Base-by-base conservation (phyloP, 2,329 filamentous ascomycete genomes). In the Sclerotinia glacialis region DNA sequence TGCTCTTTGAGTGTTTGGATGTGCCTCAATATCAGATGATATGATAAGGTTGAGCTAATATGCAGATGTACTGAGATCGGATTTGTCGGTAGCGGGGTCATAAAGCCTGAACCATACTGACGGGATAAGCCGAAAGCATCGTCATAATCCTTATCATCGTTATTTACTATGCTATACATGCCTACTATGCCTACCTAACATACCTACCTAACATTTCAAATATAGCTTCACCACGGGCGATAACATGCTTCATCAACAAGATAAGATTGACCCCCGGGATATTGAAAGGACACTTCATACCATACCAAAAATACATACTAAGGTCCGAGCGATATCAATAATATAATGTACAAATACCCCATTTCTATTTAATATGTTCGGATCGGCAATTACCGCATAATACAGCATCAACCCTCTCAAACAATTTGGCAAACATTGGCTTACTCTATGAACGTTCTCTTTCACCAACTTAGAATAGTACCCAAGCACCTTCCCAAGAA, bases 391-490 rank as follows among this genome's bases (percentile, higher is more conserved):
- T 65, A 59, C 62, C 49, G 62, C 42, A 65, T 49, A 61, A 56
- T 18, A 56, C 53, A 49, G 14, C 37, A 46, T 34, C 21, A 61
- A 40, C 23, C 42, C 23, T 65, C 44, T 31, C 53, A 61, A 47
- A 46, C 23, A 42, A n/a, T 50, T 37, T 40, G 37, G 50, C 60
- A 55, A 56, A 46, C 28, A 42, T 74, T 74, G 72, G 70, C 72
- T 67, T 65, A 56, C 52, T 73, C 71, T 60, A 66, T 76, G 52
- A 71, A 70, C 64, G 56, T 46, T 28, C 68, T 74, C 56, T 66
- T 69, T 28, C 69, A 69, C 23, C 70, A 71, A 53, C 71, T 69
- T 49, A 71, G 63, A 60, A 71, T 71, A 68, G 62, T 70, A 37
- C 68, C 72, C 12, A 72, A 69, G 52, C 68, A 68, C 47, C 58